These are phyloP conservation scores for Breviolum minutum DNA, from an alignment of 73 alveolate genomes.

Conservation along the genomic window DNA sequence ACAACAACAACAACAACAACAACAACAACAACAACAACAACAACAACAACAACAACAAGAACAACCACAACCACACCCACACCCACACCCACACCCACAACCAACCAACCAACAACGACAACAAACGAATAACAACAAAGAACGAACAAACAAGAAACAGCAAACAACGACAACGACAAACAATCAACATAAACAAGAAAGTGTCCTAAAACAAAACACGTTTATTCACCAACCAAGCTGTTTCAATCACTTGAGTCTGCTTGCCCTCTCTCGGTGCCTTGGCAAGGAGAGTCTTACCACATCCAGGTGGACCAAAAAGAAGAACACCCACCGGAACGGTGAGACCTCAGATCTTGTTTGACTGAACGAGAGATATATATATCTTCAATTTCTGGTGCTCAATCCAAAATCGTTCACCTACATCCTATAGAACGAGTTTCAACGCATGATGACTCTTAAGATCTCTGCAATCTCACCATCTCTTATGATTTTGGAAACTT, in stretches of 20 bases:
- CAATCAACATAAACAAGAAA: not conserved
- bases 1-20: not conserved
- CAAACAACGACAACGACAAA: not conserved
- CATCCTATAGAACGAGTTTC: not conserved
- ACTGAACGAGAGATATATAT: not conserved
- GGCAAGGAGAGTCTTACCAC: conserved; percentile 95
- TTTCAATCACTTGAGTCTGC: too few relatives aligned
- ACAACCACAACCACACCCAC: too few relatives aligned
- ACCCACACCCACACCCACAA: too few relatives aligned
- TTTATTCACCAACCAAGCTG: too few relatives aligned
- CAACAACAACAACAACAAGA: not conserved
- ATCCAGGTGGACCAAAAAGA: conserved; percentile 95
- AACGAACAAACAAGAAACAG: too few relatives aligned
- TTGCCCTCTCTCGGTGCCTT: conserved; percentile 45
- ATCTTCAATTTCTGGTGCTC: not conserved
- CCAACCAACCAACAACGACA: not conserved
- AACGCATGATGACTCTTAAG: too few relatives aligned
- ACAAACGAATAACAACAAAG: too few relatives aligned
- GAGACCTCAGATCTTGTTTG: not conserved
- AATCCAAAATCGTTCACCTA: not conserved
- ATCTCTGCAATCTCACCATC: too few relatives aligned
- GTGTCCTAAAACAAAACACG: not conserved
- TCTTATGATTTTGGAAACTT: too few relatives aligned
- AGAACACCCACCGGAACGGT: conserved; percentile 93
- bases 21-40: too few relatives aligned